Evolutionary conservation across 1,284 basidiomycete genomes (phyloP), one percentile per base, ranked within the genome.

Genomic region (Xerocomus minutiporus): DNA sequence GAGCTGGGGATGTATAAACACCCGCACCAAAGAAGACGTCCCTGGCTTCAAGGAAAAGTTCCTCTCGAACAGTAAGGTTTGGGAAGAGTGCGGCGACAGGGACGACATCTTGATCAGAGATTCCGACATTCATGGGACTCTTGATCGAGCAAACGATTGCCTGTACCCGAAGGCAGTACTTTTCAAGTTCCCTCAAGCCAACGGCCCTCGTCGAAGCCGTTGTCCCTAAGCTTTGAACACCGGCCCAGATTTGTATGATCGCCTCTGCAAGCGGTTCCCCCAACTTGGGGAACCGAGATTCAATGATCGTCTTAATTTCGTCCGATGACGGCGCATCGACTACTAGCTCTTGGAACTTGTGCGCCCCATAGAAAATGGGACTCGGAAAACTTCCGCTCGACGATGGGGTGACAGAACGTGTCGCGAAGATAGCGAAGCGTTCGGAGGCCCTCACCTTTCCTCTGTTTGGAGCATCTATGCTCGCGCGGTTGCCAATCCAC

Each of bases 1-100:
- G 80, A 55, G 83, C 79, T 15, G 81, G 70, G 2, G 77, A 61
- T 4, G 81, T 85, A 36, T 78, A 73, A 31, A 75, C 66, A 43
- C 84, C 83, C 26, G 80, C 78, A 23, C 92, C 93, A 57, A 98
- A 89, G 72, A 99, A 98, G 26, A 97, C 83, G 68, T 99, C 97
- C 26, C 88, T 80, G 0, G 91, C 92, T 66, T 97, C 92, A 41
- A 95, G 76, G 61, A 90, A 94, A 25, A 97, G 84, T 52, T 96
- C 91, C 66, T 99, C 96, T 52, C 95, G 86, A 9, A 94, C 67
- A 0, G 81, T 73, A 4, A 88, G 83, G 66, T 94, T 92, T n/a
- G 84, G 75, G 60, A 92, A 84, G 9, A 67, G 20, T 78, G 71
- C 23, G 23, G 48, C 17, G 5, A 66, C 40, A 1, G 63, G 50